Base-by-base conservation (phyloP, 83 land plant genomes). In the Picea abies region DNA sequence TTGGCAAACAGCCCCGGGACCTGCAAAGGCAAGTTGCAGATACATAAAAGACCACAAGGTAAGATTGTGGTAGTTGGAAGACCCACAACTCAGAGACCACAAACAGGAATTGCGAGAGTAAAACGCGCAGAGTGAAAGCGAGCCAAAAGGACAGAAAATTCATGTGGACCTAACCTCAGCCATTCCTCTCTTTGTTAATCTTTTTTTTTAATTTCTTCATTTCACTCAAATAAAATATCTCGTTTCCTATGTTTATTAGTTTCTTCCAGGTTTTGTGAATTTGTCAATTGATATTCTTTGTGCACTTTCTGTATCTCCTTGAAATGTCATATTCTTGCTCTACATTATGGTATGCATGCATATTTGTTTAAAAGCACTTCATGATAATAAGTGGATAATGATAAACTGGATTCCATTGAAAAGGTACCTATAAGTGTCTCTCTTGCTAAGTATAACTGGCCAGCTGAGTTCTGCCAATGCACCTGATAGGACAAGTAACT, bases 391-490 rank as follows among this genome's bases (percentile, higher is more conserved):
- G n/a, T 10, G 19, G 56, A 47, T 73, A 49, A 73, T 44, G 15
- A 47, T 3, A 73, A 26, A 41, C 56, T 44, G 11, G 12, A 22
- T n/a, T 44, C 9, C 56, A 44, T 22, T n/a, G 15, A 15, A 73
- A 44, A 25, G 26, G 15, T 56, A 90, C 94, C 90, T 86, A 82
- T 90, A 92, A 4, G 76, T 67, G 4, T 85, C 87, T 82, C 94
- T 86, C 77, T 90, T 90, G 77, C 39, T 76, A 22, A 92, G 91
- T 41, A 92, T 92, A 5, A 85, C 65, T 22, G 86, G 83, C 94
- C 94, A 92, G 63, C 87, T 87, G 63, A 86, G 86, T 79, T 88
- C 93, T 23, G 88, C 86, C 67, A 91, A 86, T 15, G 91, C 89
- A 80, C 85, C 88, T 39, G 94, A 87, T 73, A 88, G 82, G 29